phyloP scores from a whole-genome alignment of 768 basidiomycete genomes.

The Lactarius evosmus region DNA sequence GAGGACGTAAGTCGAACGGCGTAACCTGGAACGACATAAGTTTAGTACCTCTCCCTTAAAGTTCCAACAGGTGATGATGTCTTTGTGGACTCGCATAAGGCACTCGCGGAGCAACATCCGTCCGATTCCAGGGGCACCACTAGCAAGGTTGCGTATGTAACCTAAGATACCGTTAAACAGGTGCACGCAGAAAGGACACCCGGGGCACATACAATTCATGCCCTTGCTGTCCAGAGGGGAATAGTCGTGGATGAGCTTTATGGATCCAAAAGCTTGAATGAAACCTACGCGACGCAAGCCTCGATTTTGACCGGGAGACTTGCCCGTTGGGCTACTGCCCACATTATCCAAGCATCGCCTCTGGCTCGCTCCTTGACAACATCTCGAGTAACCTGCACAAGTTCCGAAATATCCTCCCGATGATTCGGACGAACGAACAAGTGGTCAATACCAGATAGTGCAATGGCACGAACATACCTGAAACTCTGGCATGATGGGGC shows the following conservation, averaged over 20 bases:
- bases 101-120: background rate
- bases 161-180: background rate
- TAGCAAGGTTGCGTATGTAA: background rate
- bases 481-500: background rate
- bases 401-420: background rate
- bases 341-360: background rate
- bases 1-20: background rate
- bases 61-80: background rate
- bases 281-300: background rate
- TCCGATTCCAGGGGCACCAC: too few species aligned
- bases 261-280: background rate
- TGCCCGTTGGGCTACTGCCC: background rate
- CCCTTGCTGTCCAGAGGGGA: background rate
- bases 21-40: background rate
- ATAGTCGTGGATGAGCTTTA: background rate
- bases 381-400: background rate
- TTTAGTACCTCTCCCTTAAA: background rate
- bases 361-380: background rate
- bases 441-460: background rate
- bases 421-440: background rate
- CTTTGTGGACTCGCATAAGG: background rate
- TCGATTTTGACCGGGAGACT: background rate
- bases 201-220: background rate
- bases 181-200: background rate
- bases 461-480: background rate